phyloP scores from a whole-genome alignment of 176 grass and related monocot species.

The Themeda triandra region DNA sequence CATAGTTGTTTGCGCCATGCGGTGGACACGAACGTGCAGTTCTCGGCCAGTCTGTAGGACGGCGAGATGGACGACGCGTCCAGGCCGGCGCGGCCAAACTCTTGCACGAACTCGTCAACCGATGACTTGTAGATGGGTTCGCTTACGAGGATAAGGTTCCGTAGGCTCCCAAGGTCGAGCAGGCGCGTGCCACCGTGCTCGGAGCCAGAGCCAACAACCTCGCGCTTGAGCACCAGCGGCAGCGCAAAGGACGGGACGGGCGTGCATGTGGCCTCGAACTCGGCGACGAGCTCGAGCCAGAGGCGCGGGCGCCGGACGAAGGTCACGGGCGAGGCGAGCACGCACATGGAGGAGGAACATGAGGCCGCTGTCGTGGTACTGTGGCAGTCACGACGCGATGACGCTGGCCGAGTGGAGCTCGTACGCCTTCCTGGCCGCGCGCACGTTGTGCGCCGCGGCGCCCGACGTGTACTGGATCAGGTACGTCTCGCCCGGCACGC shows the following conservation, averaged over 20 bases:
- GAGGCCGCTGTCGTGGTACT: conserved; percentile 61
- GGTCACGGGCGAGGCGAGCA: conserved; percentile 31
- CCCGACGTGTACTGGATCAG: conserved; percentile 71
- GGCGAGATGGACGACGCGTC: conserved; percentile 38
- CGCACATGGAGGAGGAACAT: conserved; percentile 66
- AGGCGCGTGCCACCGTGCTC: neutral
- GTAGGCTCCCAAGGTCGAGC: conserved; percentile 34
- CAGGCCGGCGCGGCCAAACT: conserved; percentile 29
- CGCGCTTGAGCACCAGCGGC: conserved; percentile 34
- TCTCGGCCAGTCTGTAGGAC: conserved; percentile 54
- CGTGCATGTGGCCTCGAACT: conserved; percentile 50
- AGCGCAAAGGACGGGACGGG: conserved; percentile 50
- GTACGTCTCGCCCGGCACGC: conserved; percentile 36
- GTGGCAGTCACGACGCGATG: conserved; percentile 53
- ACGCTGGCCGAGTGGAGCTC: conserved; percentile 37
- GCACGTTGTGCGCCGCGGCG: conserved; percentile 50
- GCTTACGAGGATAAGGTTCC: conserved; percentile 51
- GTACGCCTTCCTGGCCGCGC: conserved; percentile 46
- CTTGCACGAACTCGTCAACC: conserved; percentile 33
- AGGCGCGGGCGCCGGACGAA: conserved; percentile 46
- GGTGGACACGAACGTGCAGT: conserved; percentile 58
- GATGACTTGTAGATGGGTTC: conserved; percentile 43
- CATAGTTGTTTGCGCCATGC: conserved; percentile 18
- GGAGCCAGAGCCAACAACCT: neutral
- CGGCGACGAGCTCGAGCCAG: conserved; percentile 52